Evolutionary conservation across 371 early-diverging fungal species (phyloP), one percentile per base, ranked within the genome.

Genomic region (Dentiscutata heterogama): DNA sequence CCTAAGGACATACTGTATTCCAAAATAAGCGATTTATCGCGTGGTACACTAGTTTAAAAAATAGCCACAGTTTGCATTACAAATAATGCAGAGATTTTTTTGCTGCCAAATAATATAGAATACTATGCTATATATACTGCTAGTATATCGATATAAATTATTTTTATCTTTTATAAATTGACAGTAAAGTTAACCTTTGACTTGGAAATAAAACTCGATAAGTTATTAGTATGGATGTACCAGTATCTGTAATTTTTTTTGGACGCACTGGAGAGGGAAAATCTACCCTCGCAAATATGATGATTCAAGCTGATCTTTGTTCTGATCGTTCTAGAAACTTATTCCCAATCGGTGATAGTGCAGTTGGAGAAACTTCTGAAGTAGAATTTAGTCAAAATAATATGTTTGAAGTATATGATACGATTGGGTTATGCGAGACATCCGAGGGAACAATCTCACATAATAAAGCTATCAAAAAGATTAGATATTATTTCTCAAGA

Each of bases 331-430:
- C n/a, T n/a, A 64, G n/a, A 25, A 72, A 72, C 72, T 11, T 8
- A 22, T 72, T 72, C 25, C 18, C n/a, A 29, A 53, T 73, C 22
- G 51, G 27, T 53, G 74, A 73, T 50, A 13, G 29, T 16, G 74
- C 54, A 14, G 25, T 10, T 8, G 54, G 74, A 54, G 53, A 53
- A 51, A 73, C 53, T 73, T 39, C 50, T 53, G 3, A 11, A 20
- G 20, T 71, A 5, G 35, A 4, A 35, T 35, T 35, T 35, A 35
- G 5, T 35, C n/a, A n/a, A n/a, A 25, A 68, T 27, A 7, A 72
- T 25, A 50, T 51, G 39, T 72, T 72, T 72, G 25, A 50, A 46
- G 53, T 72, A n/a, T 72, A 20, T 46, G 72, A 72, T 42, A 72
- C 51, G 3, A 68, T 68, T 39, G 70, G 39, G 8, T 68, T 68